Evolutionary conservation across 805 yeast species (phyloP), one percentile per base, ranked within the genome.

Genomic region (Kazachstania taianensis): DNA sequence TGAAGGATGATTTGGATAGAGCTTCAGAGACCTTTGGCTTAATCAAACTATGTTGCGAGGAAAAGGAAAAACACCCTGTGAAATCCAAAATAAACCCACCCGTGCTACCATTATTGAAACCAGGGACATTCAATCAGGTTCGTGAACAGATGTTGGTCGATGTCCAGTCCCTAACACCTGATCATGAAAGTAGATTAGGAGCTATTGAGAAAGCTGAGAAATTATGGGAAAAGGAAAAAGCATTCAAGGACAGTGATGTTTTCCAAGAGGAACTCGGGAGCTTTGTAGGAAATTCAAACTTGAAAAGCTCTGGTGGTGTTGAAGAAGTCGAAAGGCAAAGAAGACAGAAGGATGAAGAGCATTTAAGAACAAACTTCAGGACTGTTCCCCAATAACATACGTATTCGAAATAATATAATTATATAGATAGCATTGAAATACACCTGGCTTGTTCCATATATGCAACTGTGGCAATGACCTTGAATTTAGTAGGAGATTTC

Each of bases 141-240:
- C 72, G 84, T 45, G 87, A 82, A 49, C 94, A 94, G 2, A 72
- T 92, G 18, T 58, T 92, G 46, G 65, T 69, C 8, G 95, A 87
- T 46, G 96, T 92, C 2, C 72, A 69, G 15, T 79, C 84, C 0
- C 59, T 92, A 35, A 70, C 66, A 36, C 96, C 97, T 1, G 77
- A 92, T 50, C 96, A 86, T 53, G 84, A 83, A 28, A 65, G 75
- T 27, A 69, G 99, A 34, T 66, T 85, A 1, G 94, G 82, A 45
- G 99, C 99, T 0, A 81, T 92, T 24, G 81, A 75, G 47, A 78
- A 74, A 40, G 95, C 96, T 1, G 96, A 89, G 49, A 76, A 76
- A 50, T 52, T 85, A 18, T 69, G 96, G 50, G 75, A 75, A 48
- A 75, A 70, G 44, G 94, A 84, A 51, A 70, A 72, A 39, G 78